These are phyloP conservation scores for Monilinia vaccinii-corymbosi DNA, from an alignment of 2,329 filamentous ascomycete genomes.

Conservation along the genomic window DNA sequence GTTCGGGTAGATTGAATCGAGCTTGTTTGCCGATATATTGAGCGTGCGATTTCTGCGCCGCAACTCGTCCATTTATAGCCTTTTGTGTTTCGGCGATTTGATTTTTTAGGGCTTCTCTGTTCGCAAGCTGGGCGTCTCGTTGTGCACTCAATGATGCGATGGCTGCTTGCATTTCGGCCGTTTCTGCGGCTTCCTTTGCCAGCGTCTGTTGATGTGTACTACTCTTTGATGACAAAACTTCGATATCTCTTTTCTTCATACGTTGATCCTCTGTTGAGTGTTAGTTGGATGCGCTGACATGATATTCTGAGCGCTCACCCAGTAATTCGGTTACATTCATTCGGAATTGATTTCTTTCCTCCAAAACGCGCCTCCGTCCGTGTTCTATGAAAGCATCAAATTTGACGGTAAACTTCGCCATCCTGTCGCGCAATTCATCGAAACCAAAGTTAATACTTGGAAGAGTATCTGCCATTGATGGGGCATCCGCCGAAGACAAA, in stretches of 20 bases:
- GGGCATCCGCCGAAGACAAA: conserved; percentile 47
- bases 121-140: conserved; percentile 50
- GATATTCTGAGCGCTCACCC: conserved; percentile 44
- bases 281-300: background rate
- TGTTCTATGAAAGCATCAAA: conserved; percentile 95
- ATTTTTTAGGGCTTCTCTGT: conserved; percentile 46
- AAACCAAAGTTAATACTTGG: conserved; percentile 93
- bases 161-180: conserved; percentile 60
- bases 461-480: conserved; percentile 67
- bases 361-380: conserved; percentile 77
- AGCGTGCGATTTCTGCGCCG: conserved; percentile 64
- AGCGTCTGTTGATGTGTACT: conserved; percentile 63
- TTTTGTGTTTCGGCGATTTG: conserved; percentile 60
- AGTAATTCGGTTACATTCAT: conserved; percentile 84
- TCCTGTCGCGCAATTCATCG: conserved; percentile 87
- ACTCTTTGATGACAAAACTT: conserved; percentile 67
- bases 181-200: conserved; percentile 69
- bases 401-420: conserved; percentile 81
- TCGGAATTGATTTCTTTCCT: conserved; percentile 89
- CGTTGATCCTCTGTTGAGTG: conserved; percentile 68
- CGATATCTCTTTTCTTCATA: conserved; percentile 79
- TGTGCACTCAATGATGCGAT: conserved; percentile 50
- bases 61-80: conserved; percentile 58
- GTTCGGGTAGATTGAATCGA: conserved; percentile 82
- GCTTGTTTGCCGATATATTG: conserved; percentile 73